A percentile compares a stretch with the other conserved stretches of the same genome.
Evolutionary conservation across 2,329 filamentous ascomycete species (phyloP).

Genomic region (Pseudogymnoascus destructans): DNA sequence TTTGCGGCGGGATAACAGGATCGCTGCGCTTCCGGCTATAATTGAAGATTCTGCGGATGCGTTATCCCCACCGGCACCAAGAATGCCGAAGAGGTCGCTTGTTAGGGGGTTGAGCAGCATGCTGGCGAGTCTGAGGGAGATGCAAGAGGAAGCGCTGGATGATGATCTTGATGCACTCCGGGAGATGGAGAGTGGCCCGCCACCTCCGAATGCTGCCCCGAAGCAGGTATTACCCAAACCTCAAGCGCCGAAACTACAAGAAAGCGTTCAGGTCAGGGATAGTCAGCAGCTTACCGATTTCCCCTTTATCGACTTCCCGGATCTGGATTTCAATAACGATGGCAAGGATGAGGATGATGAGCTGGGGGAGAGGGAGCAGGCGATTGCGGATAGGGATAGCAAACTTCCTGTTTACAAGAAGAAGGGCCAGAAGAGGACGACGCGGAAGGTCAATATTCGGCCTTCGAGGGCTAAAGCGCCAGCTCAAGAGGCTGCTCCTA

Average conservation of each 20-base stretch:
- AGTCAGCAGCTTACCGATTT: slow-evolving; percentile 35
- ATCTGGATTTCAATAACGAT: not conserved
- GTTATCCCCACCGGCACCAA: slow-evolving; percentile 33
- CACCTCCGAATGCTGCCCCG: slow-evolving; percentile 18
- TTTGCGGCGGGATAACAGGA: slow-evolving; percentile 38
- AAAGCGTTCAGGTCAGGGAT: slow-evolving; percentile 33
- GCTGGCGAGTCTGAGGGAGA: slow-evolving; percentile 54
- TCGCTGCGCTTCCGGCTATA: slow-evolving; percentile 35
- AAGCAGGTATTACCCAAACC: slow-evolving; percentile 13
- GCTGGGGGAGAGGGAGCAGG: slow-evolving; percentile 30
- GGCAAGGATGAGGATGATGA: slow-evolving; percentile 39
- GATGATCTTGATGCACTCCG: slow-evolving; percentile 62
- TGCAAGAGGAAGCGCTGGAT: slow-evolving; percentile 56
- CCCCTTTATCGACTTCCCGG: slow-evolving; percentile 43
- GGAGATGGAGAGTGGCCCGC: slow-evolving; percentile 44
- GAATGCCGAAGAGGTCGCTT: slow-evolving; percentile 46
- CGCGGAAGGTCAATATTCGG: slow-evolving; percentile 51
- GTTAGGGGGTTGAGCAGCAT: slow-evolving; percentile 61
- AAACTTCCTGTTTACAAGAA: slow-evolving; percentile 60
- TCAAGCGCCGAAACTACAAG: slow-evolving; percentile 16
- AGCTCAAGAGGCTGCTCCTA: slow-evolving; percentile 22
- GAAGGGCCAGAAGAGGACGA: slow-evolving; percentile 71
- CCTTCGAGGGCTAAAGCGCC: slow-evolving; percentile 39
- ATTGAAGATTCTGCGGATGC: slow-evolving; percentile 42
- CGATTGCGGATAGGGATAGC: slow-evolving; percentile 38